phyloP scores from a whole-genome alignment of 2,329 filamentous ascomycete species.

The Neofusicoccum laricinum region DNA sequence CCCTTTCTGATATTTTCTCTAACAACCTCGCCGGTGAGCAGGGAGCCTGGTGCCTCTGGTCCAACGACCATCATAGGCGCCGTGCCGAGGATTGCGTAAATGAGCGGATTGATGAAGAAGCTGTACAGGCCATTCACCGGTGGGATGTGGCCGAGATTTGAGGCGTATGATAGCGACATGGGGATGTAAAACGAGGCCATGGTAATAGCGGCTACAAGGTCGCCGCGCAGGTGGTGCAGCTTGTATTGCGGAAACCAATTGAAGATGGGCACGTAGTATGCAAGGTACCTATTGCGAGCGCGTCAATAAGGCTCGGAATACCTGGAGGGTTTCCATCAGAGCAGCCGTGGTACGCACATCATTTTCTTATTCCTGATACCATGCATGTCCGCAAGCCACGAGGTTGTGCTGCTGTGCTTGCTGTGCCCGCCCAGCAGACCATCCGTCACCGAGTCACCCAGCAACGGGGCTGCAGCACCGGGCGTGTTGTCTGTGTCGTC shows the following conservation, averaged over 20 bases:
- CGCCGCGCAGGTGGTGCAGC: constrained; percentile 77
- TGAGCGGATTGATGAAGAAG: constrained; percentile 86
- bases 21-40: constrained; percentile 85
- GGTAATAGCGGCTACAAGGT: constrained; percentile 85
- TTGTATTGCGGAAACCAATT: constrained; percentile 89
- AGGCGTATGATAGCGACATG: constrained; percentile 90
- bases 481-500: constrained; percentile 29
- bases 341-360: constrained; percentile 57
- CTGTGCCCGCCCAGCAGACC: constrained; percentile 49
- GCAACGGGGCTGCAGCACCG: constrained; percentile 36
- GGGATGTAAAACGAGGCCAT: constrained; percentile 98
- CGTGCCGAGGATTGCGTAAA: constrained; percentile 88
- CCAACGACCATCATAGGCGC: constrained; percentile 93
- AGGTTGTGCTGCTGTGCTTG: constrained; percentile 67
- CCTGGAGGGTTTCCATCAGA: not conserved
- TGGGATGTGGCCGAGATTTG: constrained; percentile 88
- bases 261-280: constrained; percentile 88
- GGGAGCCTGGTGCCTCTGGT: constrained; percentile 87
- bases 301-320: not conserved
- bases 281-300: constrained; percentile 64
- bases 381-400: constrained; percentile 67
- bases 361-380: constrained; percentile 69
- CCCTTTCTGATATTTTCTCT: constrained; percentile 72
- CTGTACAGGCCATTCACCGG: constrained; percentile 92
- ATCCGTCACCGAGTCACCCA: constrained; percentile 45